Base-by-base conservation (phyloP, 768 basidiomycete species). In the Dacryopinax primogenitus region DNA sequence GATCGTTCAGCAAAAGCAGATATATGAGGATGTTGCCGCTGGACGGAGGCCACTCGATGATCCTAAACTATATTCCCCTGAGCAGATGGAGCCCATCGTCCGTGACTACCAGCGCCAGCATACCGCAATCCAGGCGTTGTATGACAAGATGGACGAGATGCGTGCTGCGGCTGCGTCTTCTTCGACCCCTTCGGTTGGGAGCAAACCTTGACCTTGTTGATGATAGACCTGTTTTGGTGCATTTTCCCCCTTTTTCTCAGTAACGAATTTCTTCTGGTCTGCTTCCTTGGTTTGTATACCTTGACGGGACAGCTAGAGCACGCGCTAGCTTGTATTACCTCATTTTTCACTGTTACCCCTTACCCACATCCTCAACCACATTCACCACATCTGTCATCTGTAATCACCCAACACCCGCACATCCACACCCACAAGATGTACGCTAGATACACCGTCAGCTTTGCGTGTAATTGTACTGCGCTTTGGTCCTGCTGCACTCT, bases 331-430 rank as follows among this genome's bases (percentile, higher is more conserved):
- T 58, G 51, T 58, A 58, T 58, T 32, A 58, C 51, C 51, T 26
- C 45, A 47, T 28, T 58, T 58, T 30, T 58, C 51, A 58, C 51
- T 30, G 51, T 58, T 58, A 58, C 51, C 51, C 51, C 26, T 58
- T 58, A 32, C 26, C 51, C 51, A 58, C 51, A 58, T 58, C 51
- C 21, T 18, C 41, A 44, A 15, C 41, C 9, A 44, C 51, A 58
- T 58, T 30, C 30, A 58, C 32, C 51, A 39, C 51, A 44, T 18
- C 41, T 44, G 26, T 30, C 12, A 15, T 58, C 30, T 30, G 21
- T 11, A 58, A 58, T 28, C 51, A 58, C 51, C 45, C 51, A 32
- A 23, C 26, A 58, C 51, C 12, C 11, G 11, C 37, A 39, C 37
- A 39, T n/a, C 11, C 37, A 39, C 37, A 39, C 37, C 11, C 37